A percentile compares a stretch with the other conserved stretches of the same genome.
These are phyloP conservation scores for Penicillium janthinellum DNA, from an alignment of 2,329 filamentous ascomycete genomes.

Conservation along the genomic window DNA sequence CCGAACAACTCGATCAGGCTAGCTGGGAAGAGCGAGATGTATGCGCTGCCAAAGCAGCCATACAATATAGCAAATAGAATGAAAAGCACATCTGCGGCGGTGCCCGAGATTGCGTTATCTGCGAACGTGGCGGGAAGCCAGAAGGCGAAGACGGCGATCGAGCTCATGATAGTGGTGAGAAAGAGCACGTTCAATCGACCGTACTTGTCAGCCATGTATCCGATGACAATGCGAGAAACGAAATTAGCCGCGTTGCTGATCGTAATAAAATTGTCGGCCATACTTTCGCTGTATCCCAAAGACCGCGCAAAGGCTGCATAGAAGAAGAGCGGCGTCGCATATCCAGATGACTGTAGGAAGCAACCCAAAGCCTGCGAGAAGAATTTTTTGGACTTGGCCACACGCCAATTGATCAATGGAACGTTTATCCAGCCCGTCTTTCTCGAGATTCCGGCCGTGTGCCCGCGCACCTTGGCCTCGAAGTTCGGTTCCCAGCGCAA, in stretches of 20 bases:
- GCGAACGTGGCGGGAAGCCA: conserved; percentile 31
- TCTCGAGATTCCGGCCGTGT: conserved; percentile 20
- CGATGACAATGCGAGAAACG: conserved; percentile 43
- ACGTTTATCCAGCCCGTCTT: conserved; percentile 27
- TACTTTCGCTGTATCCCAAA: conserved; percentile 39
- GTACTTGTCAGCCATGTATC: conserved; percentile 42
- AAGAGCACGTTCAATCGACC: conserved; percentile 48
- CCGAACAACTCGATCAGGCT: conserved; percentile 44
- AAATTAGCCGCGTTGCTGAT: conserved; percentile 47
- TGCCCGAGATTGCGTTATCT: conserved; percentile 8
- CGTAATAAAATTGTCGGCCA: conserved; percentile 45
- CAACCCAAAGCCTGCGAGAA: conserved; percentile 40
- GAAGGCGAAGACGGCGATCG: conserved; percentile 31
- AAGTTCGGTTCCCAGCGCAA: conserved; percentile 37
- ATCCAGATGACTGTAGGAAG: conserved; percentile 44
- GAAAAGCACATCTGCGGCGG: conserved; percentile 31
- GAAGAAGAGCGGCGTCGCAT: conserved; percentile 46
- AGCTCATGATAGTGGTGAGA: conserved; percentile 35
- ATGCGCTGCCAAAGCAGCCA: conserved; percentile 43
- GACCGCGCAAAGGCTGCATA: conserved; percentile 45
- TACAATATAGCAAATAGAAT: conserved; percentile 39
- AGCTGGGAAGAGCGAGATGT: conserved; percentile 44
- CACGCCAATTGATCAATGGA: conserved; percentile 36
- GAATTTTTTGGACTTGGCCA: conserved; percentile 35
- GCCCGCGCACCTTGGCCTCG: conserved; percentile 22